These are phyloP conservation scores for Cicer bijugum DNA, from an alignment of 306 rosid species.

Conservation along the genomic window DNA sequence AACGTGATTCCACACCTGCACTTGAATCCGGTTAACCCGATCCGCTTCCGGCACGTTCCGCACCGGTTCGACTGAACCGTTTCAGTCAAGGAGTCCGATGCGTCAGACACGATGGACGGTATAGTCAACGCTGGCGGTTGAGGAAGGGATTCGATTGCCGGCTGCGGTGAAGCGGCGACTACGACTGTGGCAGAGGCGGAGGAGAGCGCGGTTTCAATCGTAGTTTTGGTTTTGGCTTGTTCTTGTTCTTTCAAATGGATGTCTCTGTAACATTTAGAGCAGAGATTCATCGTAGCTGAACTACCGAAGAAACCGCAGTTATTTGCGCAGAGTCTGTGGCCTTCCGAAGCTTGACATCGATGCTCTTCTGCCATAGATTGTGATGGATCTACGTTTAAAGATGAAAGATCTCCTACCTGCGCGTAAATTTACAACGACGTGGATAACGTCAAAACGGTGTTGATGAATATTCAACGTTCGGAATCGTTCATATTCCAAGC, in stretches of 20 bases:
- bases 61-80: constrained; percentile 63
- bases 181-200: constrained; percentile 33
- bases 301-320: constrained; percentile 97
- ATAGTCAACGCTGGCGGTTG: constrained; percentile 36
- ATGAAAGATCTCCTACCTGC: constrained; percentile 35
- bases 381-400: constrained; percentile 26
- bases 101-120: constrained; percentile 37
- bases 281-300: constrained; percentile 86
- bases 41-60: constrained; percentile 71
- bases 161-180: neutral
- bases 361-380: constrained; percentile 86
- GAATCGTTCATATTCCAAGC: constrained; percentile 26
- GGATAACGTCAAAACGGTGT: neutral
- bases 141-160: constrained; percentile 40
- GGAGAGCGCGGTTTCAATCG: constrained; percentile 73
- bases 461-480: neutral
- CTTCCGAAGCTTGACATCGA: constrained; percentile 82
- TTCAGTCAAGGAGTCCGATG: constrained; percentile 2
- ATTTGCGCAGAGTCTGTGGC: constrained; percentile 83
- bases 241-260: constrained; percentile 65
- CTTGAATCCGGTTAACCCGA: constrained; percentile 80
- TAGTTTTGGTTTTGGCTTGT: constrained; percentile 76
- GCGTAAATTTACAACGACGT: constrained; percentile 20
- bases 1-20: constrained; percentile 82
- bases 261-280: constrained; percentile 86